These are phyloP conservation scores for Nothophaeocryptopus gaeumannii DNA, from an alignment of 2,329 filamentous ascomycete species.

Conservation along the genomic window DNA sequence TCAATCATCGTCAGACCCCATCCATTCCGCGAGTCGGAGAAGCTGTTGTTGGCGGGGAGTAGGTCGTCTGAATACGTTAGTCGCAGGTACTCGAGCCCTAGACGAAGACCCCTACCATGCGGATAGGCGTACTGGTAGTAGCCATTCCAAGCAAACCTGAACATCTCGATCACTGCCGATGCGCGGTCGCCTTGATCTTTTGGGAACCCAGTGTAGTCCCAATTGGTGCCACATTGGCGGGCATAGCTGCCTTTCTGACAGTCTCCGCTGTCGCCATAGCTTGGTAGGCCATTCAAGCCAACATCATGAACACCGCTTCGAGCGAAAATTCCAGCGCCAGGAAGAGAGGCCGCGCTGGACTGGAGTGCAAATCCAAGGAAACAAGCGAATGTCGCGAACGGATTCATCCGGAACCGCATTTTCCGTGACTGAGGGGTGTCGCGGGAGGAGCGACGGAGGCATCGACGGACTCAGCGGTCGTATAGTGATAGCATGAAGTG, in stretches of 20 bases:
- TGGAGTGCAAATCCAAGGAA: too few relatives aligned
- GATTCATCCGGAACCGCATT: too few relatives aligned
- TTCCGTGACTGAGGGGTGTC: too few relatives aligned
- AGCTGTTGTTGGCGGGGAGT: slow-evolving; percentile 63
- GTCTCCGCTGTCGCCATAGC: background rate
- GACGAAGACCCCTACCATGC: background rate
- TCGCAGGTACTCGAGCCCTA: background rate
- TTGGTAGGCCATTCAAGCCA: background rate
- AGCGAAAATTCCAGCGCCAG: too few relatives aligned
- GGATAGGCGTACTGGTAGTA: slow-evolving; percentile 38
- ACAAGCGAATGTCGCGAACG: too few relatives aligned
- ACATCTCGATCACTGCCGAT: slow-evolving; percentile 64
- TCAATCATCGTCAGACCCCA: slow-evolving; percentile 85
- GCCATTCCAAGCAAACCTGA: slow-evolving; percentile 67
- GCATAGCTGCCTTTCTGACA: slow-evolving; percentile 5
- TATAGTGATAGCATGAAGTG: too few relatives aligned
- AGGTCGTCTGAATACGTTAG: slow-evolving; percentile 58
- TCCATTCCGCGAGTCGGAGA: slow-evolving; percentile 69
- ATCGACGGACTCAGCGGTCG: too few relatives aligned
- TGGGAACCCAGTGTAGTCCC: slow-evolving; percentile 18
- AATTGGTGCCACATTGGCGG: slow-evolving; percentile 14
- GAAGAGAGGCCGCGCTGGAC: too few relatives aligned
- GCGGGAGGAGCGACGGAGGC: too few relatives aligned
- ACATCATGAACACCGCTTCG: too few relatives aligned
- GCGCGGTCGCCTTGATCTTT: slow-evolving; percentile 40